Evolutionary conservation across 106 monocot species (phyloP).

Genomic region (Amphibolis antarctica): DNA sequence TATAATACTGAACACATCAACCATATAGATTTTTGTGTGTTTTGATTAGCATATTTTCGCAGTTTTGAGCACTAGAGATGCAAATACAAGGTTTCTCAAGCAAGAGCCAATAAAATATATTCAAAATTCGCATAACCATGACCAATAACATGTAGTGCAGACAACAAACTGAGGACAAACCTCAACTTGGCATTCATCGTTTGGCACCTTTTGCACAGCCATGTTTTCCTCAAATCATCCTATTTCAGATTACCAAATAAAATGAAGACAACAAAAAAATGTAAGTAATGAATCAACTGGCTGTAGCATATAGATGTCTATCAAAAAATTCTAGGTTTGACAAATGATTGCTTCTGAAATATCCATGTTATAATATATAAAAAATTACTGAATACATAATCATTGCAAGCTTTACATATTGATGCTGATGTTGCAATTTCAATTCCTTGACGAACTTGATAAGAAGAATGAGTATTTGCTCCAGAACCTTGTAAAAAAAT

Average conservation of each 20-base stretch:
- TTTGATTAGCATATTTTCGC: too few species aligned
- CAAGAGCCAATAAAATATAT: neutral
- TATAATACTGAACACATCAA: too few species aligned
- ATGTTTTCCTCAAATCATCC: conserved; percentile 87
- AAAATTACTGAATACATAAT: neutral
- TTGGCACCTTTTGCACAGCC: conserved; percentile 95
- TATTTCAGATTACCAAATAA: conserved; percentile 14
- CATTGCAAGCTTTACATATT: conserved; percentile 54
- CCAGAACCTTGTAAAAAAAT: conserved; percentile 47
- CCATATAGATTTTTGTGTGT: too few species aligned
- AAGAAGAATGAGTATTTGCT: conserved; percentile 85
- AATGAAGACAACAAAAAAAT: conserved; percentile 1
- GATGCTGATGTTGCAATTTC: conserved; percentile 87
- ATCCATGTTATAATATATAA: too few species aligned
- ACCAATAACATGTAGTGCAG: neutral
- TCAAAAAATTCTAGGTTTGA: neutral
- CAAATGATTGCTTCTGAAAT: too few species aligned
- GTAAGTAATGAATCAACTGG: neutral
- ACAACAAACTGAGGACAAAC: too few species aligned
- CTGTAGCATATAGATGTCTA: neutral
- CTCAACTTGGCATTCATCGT: conserved; percentile 97
- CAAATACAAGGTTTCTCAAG: neutral
- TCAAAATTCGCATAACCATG: neutral
- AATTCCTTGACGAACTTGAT: conserved; percentile 91
- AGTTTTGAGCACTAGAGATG: too few species aligned